These are phyloP conservation scores for Cercospora sp. DNA, from an alignment of 2,329 filamentous ascomycete species.

Conservation along the genomic window DNA sequence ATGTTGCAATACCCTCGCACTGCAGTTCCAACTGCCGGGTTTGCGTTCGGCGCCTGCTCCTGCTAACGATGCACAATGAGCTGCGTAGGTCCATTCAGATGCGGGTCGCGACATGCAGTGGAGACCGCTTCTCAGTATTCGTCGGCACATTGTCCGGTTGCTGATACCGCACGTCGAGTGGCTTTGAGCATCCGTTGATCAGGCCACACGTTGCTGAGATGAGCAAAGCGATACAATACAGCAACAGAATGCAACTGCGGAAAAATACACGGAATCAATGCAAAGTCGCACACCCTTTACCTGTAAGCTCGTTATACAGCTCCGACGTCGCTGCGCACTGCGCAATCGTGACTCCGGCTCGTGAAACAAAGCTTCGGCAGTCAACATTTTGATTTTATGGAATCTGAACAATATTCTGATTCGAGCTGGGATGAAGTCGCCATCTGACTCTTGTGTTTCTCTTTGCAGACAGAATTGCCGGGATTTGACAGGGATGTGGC, in stretches of 20 bases:
- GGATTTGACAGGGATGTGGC: background rate
- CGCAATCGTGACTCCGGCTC: background rate
- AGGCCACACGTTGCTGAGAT: background rate
- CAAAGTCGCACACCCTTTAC: background rate
- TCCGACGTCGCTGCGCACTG: background rate
- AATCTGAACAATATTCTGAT: background rate
- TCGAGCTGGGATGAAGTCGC: background rate
- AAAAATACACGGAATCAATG: background rate
- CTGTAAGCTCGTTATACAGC: background rate
- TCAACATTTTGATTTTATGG: background rate
- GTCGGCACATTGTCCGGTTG: background rate
- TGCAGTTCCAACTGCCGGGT: constrained; percentile 5
- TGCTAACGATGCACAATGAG: background rate
- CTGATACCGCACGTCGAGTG: background rate
- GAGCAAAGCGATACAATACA: background rate
- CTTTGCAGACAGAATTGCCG: background rate
- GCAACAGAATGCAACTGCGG: background rate
- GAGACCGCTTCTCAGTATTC: background rate
- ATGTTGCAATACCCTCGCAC: background rate
- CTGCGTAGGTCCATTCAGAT: background rate
- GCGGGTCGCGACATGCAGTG: background rate
- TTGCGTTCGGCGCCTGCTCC: background rate
- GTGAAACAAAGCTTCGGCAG: constrained; percentile 5
- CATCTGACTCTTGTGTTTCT: background rate
- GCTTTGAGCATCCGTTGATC: background rate